Conservation (phyloP, 192 early-diverging fungal species). For the Entophlyctis luteolus region DNA sequence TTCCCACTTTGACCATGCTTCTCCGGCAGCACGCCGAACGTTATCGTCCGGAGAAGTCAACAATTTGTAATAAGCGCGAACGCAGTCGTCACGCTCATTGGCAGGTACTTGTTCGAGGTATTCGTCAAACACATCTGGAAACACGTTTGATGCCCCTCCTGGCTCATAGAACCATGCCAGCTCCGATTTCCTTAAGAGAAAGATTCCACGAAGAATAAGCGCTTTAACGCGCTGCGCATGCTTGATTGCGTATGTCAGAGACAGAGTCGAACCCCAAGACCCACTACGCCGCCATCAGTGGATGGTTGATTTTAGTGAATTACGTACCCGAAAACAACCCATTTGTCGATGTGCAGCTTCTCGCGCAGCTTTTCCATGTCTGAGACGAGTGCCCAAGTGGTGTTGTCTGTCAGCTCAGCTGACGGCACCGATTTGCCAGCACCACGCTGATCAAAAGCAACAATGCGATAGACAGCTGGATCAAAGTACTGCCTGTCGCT, state of each 20-base stretch:
- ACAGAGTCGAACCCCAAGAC: slow-evolving; percentile 61
- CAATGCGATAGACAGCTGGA: slow-evolving; percentile 57
- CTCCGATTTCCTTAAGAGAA: slow-evolving; percentile 48
- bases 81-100: slow-evolving; percentile 57
- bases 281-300: too few relatives aligned
- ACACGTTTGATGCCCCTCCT: slow-evolving; percentile 62
- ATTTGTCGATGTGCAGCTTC: slow-evolving; percentile 57
- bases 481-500: slow-evolving; percentile 47
- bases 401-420: slow-evolving; percentile 64
- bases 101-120: slow-evolving; percentile 60
- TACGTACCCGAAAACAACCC: slow-evolving; percentile 79
- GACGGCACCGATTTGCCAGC: slow-evolving; percentile 61
- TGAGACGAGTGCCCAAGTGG: slow-evolving; percentile 59
- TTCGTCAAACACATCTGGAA: slow-evolving; percentile 59
- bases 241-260: slow-evolving; percentile 56
- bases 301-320: too few relatives aligned
- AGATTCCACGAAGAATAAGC: slow-evolving; percentile 67
- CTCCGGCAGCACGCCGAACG: slow-evolving; percentile 49
- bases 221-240: slow-evolving; percentile 61
- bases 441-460: slow-evolving; percentile 68
- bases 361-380: slow-evolving; percentile 63
- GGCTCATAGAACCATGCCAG: slow-evolving; percentile 66
- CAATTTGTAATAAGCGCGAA: slow-evolving; percentile 63
- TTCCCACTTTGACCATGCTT: slow-evolving; percentile 58
- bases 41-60: slow-evolving; percentile 51